phyloP scores from a whole-genome alignment of 805 yeast species.

The Sugiyamaella lignohabitans region DNA sequence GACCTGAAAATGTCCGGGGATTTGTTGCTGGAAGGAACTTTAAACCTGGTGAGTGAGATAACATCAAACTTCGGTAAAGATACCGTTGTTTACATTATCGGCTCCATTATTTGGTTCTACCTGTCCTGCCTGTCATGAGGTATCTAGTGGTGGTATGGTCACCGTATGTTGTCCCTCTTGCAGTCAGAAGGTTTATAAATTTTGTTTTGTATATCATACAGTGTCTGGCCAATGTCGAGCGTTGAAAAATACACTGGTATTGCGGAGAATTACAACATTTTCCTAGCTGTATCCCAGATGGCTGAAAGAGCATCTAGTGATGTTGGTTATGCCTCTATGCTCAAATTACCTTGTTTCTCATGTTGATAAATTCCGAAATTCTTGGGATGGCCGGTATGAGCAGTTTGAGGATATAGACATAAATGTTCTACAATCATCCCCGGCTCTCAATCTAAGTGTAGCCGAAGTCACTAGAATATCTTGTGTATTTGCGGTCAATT shows the following conservation, averaged over 20 bases:
- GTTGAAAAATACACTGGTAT: too few relatives aligned
- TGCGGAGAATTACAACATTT: too few relatives aligned
- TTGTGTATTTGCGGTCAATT: background rate
- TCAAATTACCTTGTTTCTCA: background rate
- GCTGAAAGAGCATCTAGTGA: background rate
- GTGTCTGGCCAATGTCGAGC: background rate
- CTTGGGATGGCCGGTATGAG: background rate
- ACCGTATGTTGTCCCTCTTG: background rate
- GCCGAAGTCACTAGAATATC: background rate
- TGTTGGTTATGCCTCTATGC: too few relatives aligned
- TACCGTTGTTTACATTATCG: background rate
- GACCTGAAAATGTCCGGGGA: background rate
- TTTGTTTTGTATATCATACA: background rate
- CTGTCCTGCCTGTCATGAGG: background rate
- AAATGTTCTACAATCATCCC: background rate
- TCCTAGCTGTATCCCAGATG: background rate
- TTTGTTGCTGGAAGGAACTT: background rate
- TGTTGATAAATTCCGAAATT: background rate
- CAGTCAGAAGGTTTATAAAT: too few relatives aligned
- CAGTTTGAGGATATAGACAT: background rate
- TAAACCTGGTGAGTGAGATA: background rate
- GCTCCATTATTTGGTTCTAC: background rate
- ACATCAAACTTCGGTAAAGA: background rate
- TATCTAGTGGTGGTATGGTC: background rate
- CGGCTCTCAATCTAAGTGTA: background rate